phyloP scores from a whole-genome alignment of 352 stramenopile genomes.

The Phytophthora megakarya region DNA sequence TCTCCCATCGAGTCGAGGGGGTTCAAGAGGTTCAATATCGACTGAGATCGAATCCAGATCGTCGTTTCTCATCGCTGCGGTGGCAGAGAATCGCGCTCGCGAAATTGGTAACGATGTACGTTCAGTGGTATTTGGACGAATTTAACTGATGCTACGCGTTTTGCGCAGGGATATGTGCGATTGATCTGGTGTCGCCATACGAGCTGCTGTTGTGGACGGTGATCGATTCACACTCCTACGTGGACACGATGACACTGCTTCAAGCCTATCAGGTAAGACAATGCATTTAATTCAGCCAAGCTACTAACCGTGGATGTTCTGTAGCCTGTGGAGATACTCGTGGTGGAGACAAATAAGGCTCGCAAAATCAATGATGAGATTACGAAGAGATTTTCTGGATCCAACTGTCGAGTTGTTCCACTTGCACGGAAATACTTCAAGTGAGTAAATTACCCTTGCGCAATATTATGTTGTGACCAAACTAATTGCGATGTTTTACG shows the following conservation, averaged over 20 bases:
- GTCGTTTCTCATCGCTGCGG: constrained; percentile 65
- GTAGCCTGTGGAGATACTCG: constrained; percentile 76
- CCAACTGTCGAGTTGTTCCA: constrained; percentile 64
- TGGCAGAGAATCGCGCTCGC: constrained; percentile 61
- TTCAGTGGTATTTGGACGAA: background rate
- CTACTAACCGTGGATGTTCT: background rate
- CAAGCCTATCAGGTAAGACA: constrained; percentile 64
- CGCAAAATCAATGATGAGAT: constrained; percentile 78
- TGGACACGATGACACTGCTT: constrained; percentile 70
- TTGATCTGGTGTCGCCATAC: constrained; percentile 72
- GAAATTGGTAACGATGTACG: constrained; percentile 53
- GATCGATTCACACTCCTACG: constrained; percentile 80
- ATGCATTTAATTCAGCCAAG: background rate
- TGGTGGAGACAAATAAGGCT: constrained; percentile 63
- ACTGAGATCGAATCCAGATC: constrained; percentile 22
- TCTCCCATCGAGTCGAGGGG: constrained; percentile 17
- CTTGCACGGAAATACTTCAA: constrained; percentile 84
- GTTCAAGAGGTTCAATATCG: constrained; percentile 29
- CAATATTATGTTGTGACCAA: background rate
- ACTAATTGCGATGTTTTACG: background rate
- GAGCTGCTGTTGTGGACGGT: constrained; percentile 80
- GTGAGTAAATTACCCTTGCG: constrained; percentile 29
- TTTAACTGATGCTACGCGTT: background rate
- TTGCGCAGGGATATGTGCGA: constrained; percentile 60
- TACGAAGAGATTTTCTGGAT: constrained; percentile 53